phyloP scores from a whole-genome alignment of 495 filamentous ascomycete species.

The Daldinia caldariorum region DNA sequence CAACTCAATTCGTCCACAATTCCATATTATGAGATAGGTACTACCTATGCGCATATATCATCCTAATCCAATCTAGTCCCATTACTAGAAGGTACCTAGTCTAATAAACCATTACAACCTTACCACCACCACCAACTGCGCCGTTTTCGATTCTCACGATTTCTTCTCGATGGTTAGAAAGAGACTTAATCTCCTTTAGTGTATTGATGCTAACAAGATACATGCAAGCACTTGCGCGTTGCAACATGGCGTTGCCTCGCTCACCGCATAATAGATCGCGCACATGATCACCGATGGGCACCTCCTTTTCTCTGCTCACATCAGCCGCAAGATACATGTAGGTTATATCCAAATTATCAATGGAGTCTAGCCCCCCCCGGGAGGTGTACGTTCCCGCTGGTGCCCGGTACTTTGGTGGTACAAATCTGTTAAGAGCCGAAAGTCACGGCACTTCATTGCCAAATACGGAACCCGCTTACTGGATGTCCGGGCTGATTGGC shows the following conservation, averaged over 20 bases:
- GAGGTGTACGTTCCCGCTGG: slow-evolving; percentile 19
- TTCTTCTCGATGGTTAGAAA: not conserved
- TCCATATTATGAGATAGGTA: no score
- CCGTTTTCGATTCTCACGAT: not conserved
- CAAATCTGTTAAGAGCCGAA: slow-evolving; percentile 34
- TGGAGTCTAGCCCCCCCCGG: slow-evolving; percentile 10
- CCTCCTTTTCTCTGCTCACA: slow-evolving; percentile 39
- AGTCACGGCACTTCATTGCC: slow-evolving; percentile 25
- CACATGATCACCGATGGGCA: slow-evolving; percentile 43
- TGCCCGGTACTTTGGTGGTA: slow-evolving; percentile 28
- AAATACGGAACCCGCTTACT: slow-evolving; percentile 21
- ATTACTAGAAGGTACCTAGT: no score
- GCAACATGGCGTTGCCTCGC: slow-evolving; percentile 33
- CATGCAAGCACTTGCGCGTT: slow-evolving; percentile 43
- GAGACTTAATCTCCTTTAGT: not conserved
- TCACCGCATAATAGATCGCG: slow-evolving; percentile 41
- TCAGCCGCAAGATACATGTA: slow-evolving; percentile 38
- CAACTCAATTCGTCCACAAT: not conserved
- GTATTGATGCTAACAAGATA: slow-evolving; percentile 32
- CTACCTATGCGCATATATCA: no score
- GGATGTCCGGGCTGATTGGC: slow-evolving; percentile 30
- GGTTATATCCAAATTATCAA: slow-evolving; percentile 28
- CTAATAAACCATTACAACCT: not conserved
- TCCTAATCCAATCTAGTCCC: not conserved
- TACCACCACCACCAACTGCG: not conserved